Evolutionary conservation across 176 grass and related monocot species (phyloP).

Genomic region (Triticum monococcum): DNA sequence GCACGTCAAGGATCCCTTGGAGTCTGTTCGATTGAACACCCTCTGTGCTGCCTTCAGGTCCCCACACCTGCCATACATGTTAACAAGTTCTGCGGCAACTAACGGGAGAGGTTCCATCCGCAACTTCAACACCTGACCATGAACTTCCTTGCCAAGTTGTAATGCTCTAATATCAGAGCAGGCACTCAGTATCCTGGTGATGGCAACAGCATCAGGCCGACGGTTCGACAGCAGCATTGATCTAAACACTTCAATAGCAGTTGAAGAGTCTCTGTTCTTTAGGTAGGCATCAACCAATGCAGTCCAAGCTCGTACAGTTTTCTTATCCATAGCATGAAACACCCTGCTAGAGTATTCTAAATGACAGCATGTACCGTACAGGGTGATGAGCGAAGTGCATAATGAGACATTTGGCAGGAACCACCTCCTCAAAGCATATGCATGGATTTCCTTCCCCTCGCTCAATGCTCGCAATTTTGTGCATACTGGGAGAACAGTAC

Average conservation of each 20-base stretch:
- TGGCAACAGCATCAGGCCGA: constrained; percentile 67
- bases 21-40: constrained; percentile 53
- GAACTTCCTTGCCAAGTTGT: constrained; percentile 61
- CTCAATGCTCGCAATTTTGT: constrained; percentile 58
- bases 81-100: constrained; percentile 63
- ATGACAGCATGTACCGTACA: constrained; percentile 54
- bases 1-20: constrained; percentile 81
- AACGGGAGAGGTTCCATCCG: constrained; percentile 53
- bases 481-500: constrained; percentile 80
- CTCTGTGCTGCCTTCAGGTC: constrained; percentile 62
- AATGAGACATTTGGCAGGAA: constrained; percentile 78
- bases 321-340: constrained; percentile 69
- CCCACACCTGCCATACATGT: constrained; percentile 75
- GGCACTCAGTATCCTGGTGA: constrained; percentile 70
- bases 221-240: constrained; percentile 55
- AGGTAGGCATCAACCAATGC: constrained; percentile 79
- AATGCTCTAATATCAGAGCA: constrained; percentile 43
- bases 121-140: constrained; percentile 68
- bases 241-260: constrained; percentile 66
- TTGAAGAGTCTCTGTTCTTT: constrained; percentile 56
- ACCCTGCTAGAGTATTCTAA: constrained; percentile 59
- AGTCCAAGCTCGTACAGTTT: constrained; percentile 83
- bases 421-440: constrained; percentile 72
- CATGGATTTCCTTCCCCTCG: constrained; percentile 74
- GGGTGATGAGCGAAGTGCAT: constrained; percentile 78